Evolutionary conservation across 192 early-diverging fungal genomes (phyloP).

Genomic region (Rhizophagus clarus): DNA sequence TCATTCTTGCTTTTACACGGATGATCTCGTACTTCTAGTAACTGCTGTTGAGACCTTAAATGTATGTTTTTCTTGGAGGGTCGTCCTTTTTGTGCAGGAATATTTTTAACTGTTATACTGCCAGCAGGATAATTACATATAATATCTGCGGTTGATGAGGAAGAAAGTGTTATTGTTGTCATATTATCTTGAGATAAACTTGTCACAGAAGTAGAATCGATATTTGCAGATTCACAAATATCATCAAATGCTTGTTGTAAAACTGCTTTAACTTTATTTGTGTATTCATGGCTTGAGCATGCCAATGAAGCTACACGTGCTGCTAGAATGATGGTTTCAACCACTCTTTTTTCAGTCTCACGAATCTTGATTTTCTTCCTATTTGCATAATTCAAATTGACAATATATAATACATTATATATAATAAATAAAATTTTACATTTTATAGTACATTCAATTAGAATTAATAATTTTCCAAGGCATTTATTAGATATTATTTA

Average conservation of each 20-base stretch:
- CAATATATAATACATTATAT: background rate
- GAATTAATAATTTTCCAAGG: too few relatives aligned
- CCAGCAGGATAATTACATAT: conserved; percentile 19
- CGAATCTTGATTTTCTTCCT: conserved; percentile 47
- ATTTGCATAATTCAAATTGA: background rate
- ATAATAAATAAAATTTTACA: background rate
- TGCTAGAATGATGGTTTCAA: conserved; percentile 45
- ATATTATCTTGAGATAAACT: background rate
- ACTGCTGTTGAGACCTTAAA: background rate
- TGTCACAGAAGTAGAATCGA: background rate
- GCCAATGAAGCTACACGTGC: conserved; percentile 48
- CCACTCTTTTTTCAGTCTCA: conserved; percentile 48
- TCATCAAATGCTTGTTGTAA: background rate
- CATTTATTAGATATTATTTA: too few relatives aligned
- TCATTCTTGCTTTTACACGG: too few relatives aligned
- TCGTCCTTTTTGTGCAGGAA: conserved; percentile 17
- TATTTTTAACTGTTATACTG: conserved; percentile 15
- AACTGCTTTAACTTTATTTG: conserved; percentile 15
- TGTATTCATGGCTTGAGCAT: conserved; percentile 41
- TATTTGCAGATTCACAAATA: conserved; percentile 13
- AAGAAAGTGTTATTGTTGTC: conserved; percentile 1
- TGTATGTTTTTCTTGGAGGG: background rate
- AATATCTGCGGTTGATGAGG: conserved; percentile 4
- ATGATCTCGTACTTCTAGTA: too few relatives aligned
- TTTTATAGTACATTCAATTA: background rate